phyloP scores from a whole-genome alignment of 345 rosid species.

The Physaria fendleri region DNA sequence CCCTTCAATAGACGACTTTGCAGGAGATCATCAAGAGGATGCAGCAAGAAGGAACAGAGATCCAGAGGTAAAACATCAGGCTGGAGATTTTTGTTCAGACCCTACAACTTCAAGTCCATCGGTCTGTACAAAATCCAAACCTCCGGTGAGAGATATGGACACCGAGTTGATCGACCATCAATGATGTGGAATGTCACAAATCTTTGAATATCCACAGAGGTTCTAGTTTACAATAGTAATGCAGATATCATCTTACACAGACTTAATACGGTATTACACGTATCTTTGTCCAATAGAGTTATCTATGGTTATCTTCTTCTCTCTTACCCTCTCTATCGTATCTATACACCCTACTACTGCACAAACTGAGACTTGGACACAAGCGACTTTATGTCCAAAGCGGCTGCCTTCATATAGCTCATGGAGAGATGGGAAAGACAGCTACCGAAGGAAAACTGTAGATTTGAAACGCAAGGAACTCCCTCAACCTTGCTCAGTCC shows the following conservation, averaged over 20 bases:
- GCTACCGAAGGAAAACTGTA: no score
- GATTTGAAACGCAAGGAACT: no score
- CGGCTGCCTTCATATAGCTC: no score
- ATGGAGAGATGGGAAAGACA: no score
- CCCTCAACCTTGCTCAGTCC: no score
- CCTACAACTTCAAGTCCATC: background rate
- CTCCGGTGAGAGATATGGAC: background rate
- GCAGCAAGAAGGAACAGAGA: constrained; percentile 8
- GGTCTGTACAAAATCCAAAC: background rate
- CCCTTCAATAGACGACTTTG: constrained; percentile 6
- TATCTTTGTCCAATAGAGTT: no score
- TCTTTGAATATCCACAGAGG: background rate
- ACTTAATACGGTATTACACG: background rate
- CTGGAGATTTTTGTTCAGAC: background rate
- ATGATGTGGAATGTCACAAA: background rate
- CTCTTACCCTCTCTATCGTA: no score
- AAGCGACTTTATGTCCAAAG: no score
- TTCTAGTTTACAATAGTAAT: constrained; percentile 7
- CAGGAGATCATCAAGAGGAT: constrained; percentile 1
- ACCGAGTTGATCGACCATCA: constrained; percentile 16
- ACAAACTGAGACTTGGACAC: no score
- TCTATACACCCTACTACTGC: no score
- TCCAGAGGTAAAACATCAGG: background rate
- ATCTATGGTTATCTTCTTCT: no score
- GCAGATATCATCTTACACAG: constrained; percentile 7